Percentiles rank a stretch among this genome's conserved stretches.
Evolutionary conservation across 129 eudicot genomes (phyloP).

Genomic region (Oenanthe sinensis): DNA sequence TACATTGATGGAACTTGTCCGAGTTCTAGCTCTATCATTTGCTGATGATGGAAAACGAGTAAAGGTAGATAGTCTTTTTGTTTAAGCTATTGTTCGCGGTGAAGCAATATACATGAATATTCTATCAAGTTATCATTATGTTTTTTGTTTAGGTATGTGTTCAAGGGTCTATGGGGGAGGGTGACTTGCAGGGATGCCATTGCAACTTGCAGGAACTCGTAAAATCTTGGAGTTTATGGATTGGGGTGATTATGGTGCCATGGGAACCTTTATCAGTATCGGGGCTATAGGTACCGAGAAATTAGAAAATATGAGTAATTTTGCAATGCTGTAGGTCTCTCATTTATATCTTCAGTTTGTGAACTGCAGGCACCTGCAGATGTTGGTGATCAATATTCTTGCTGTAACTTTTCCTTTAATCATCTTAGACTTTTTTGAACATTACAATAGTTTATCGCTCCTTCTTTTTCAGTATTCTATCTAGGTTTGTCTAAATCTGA

Average conservation of each 20-base stretch:
- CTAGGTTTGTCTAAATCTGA: neutral
- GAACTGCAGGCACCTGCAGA: neutral
- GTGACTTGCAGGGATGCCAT: constrained; percentile 94
- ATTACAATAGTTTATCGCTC: neutral
- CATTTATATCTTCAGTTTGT: constrained; percentile 3
- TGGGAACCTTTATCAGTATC: constrained; percentile 72
- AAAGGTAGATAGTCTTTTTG: constrained; percentile 47
- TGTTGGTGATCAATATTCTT: neutral
- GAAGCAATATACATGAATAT: neutral
- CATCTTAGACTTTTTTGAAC: neutral
- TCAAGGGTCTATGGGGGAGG: constrained; percentile 99
- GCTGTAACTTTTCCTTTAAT: neutral
- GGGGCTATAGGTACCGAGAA: constrained; percentile 72
- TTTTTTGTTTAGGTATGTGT: constrained; percentile 62
- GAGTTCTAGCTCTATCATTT: constrained; percentile 76
- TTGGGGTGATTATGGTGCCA: constrained; percentile 94
- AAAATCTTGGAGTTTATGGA: constrained; percentile 95
- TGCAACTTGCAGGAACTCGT: constrained; percentile 94
- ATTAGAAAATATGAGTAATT: neutral
- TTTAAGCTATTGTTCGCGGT: neutral
- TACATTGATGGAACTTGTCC: constrained; percentile 94
- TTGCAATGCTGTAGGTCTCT: neutral
- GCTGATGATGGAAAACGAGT: constrained; percentile 98
- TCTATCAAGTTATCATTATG: neutral
- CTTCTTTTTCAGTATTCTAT: neutral